phyloP scores from a whole-genome alignment of 1,284 basidiomycete species.

The Ustanciosporium gigantosporum region DNA sequence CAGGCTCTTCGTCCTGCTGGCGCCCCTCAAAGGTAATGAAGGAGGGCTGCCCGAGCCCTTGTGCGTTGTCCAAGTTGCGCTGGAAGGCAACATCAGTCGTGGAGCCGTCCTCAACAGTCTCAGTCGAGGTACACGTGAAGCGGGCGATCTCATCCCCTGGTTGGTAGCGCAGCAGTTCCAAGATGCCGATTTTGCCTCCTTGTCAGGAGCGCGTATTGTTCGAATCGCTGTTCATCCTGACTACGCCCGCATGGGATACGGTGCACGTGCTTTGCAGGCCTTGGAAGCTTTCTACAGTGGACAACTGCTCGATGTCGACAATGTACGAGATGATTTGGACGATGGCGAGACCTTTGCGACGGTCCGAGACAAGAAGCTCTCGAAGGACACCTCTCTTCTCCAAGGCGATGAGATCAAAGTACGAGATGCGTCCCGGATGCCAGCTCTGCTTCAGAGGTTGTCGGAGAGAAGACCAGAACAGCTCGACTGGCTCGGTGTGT shows the following conservation, averaged over 20 bases:
- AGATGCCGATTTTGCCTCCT: conserved; percentile 84
- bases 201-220: conserved; percentile 90
- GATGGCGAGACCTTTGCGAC: conserved; percentile 51
- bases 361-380: conserved; percentile 63
- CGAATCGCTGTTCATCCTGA: conserved; percentile 97
- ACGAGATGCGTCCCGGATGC: conserved; percentile 79
- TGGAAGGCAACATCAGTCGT: conserved; percentile 91
- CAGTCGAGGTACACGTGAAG: conserved; percentile 75
- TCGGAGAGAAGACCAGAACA: conserved; percentile 86
- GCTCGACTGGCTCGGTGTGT: conserved; percentile 94
- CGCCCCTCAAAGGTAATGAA: conserved; percentile 63
- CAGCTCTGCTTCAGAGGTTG: conserved; percentile 86
- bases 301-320: conserved; percentile 78
- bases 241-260: conserved; percentile 92
- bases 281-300: conserved; percentile 86
- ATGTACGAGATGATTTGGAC: conserved; percentile 40
- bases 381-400: conserved; percentile 21
- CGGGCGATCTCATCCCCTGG: conserved; percentile 99
- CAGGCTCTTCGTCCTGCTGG: conserved; percentile 91
- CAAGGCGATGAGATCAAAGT: conserved; percentile 65
- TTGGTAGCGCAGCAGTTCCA: conserved; percentile 93
- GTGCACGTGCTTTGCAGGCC: conserved; percentile 83
- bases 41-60: conserved; percentile 68
- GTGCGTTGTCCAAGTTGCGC: conserved; percentile 83
- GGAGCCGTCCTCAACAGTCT: conserved; percentile 84